Evolutionary conservation across 345 rosid genomes (phyloP).

Genomic region (Stellera chamaejasme): DNA sequence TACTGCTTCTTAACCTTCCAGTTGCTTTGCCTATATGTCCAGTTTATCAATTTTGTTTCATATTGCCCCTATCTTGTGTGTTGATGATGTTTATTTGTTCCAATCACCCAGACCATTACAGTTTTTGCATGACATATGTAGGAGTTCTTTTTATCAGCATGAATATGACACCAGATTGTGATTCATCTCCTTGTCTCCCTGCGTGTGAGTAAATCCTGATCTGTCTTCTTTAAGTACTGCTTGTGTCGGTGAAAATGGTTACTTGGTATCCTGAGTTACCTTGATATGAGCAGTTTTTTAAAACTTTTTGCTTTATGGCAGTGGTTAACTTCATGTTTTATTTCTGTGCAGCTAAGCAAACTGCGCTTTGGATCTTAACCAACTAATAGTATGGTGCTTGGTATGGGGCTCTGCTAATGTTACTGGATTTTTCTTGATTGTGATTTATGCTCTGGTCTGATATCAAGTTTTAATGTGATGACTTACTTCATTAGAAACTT

Average conservation of each 20-base stretch:
- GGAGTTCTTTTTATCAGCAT: neutral
- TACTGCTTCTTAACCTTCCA: too few species aligned
- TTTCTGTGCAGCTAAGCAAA: constrained; percentile 38
- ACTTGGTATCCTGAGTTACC: neutral
- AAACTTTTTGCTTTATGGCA: constrained; percentile 2
- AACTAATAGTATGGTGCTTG: constrained; percentile 20
- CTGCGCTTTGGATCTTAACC: constrained; percentile 6
- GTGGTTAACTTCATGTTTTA: neutral
- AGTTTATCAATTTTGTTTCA: too few species aligned
- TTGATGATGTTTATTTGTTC: too few species aligned
- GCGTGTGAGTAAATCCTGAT: neutral
- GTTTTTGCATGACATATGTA: too few species aligned
- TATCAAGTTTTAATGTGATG: constrained; percentile 23
- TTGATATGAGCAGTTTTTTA: constrained; percentile 4
- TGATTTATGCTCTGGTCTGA: constrained; percentile 22
- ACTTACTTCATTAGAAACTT: constrained; percentile 21
- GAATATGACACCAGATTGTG: too few species aligned
- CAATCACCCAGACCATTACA: too few species aligned
- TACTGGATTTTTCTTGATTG: constrained; percentile 24
- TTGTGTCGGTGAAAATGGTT: neutral
- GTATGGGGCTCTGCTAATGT: constrained; percentile 24
- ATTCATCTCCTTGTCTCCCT: neutral
- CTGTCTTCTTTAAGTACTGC: neutral
- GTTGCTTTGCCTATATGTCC: too few species aligned
- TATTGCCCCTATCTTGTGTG: too few species aligned